These are phyloP conservation scores for Grosmannia huntii DNA, from an alignment of 2,329 filamentous ascomycete species.

Conservation along the genomic window DNA sequence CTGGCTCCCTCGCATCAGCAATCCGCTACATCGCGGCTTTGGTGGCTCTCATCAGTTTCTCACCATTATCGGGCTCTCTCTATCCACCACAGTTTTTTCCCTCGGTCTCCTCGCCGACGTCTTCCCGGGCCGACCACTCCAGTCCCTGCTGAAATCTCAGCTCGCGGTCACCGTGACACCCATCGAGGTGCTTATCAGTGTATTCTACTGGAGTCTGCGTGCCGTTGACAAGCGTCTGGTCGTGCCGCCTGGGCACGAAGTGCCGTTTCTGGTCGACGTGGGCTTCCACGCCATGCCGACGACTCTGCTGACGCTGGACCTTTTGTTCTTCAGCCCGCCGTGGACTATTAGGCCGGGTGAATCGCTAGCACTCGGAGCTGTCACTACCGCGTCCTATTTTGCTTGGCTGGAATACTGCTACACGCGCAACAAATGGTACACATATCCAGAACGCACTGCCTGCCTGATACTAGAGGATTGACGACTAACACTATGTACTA, in stretches of 20 bases:
- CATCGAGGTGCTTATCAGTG: slow-evolving; percentile 54
- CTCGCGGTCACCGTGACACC: slow-evolving; percentile 51
- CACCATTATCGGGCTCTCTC: slow-evolving; percentile 55
- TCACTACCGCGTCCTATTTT: slow-evolving; percentile 54
- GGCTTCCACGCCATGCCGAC: slow-evolving; percentile 54
- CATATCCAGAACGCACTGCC: not conserved
- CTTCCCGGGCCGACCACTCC: slow-evolving; percentile 42
- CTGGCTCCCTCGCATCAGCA: slow-evolving; percentile 12
- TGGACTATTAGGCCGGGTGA: slow-evolving; percentile 52
- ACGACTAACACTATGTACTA: too few relatives aligned
- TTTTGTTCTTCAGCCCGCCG: slow-evolving; percentile 55
- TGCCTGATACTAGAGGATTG: not conserved
- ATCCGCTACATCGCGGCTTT: slow-evolving; percentile 24
- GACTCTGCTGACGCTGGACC: slow-evolving; percentile 49
- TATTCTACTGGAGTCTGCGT: slow-evolving; percentile 59
- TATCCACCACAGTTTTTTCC: slow-evolving; percentile 46
- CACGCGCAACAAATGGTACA: slow-evolving; percentile 44
- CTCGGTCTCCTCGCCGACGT: slow-evolving; percentile 45
- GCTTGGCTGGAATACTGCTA: slow-evolving; percentile 63
- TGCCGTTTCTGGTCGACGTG: slow-evolving; percentile 42
- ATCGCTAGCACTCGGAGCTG: slow-evolving; percentile 42
- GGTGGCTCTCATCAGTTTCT: slow-evolving; percentile 59
- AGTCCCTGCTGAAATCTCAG: slow-evolving; percentile 47
- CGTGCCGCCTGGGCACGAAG: slow-evolving; percentile 38
- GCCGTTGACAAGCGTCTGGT: slow-evolving; percentile 39